phyloP scores from a whole-genome alignment of 148 eudicot genomes.

The Rhododendron mucronatum region DNA sequence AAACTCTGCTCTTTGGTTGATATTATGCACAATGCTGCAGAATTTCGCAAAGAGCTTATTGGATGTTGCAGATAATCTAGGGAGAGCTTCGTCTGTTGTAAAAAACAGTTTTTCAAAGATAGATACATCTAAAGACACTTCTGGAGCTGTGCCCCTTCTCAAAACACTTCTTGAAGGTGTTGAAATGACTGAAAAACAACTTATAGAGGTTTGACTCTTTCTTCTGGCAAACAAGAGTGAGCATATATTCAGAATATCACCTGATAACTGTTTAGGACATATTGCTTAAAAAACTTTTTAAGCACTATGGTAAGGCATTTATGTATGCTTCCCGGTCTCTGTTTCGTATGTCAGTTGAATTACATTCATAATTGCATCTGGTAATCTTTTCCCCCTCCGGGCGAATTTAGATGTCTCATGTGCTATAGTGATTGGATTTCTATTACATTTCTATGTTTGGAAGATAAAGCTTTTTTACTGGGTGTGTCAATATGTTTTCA shows the following conservation, averaged over 20 bases:
- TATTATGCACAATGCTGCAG: constrained; percentile 36
- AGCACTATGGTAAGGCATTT: neutral
- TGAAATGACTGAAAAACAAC: constrained; percentile 96
- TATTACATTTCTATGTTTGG: neutral
- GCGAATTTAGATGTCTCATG: neutral
- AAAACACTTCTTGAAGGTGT: constrained; percentile 93
- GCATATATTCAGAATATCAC: neutral
- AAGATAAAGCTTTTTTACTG: neutral
- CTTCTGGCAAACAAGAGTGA: neutral
- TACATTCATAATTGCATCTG: neutral
- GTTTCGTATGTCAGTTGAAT: neutral
- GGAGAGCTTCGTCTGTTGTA: constrained; percentile 77
- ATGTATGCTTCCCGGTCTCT: neutral
- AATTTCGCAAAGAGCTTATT: constrained; percentile 81
- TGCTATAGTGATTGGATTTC: neutral
- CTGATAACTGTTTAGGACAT: neutral
- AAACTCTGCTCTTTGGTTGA: constrained; percentile 6
- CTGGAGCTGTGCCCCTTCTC: constrained; percentile 78
- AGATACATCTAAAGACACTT: constrained; percentile 57
- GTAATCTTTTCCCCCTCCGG: neutral
- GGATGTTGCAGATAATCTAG: constrained; percentile 96
- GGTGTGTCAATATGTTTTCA: constrained; percentile 20
- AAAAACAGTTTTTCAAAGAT: constrained; percentile 71
- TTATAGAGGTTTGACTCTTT: constrained; percentile 54
- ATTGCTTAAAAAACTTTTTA: neutral